Evolutionary conservation across 1,284 basidiomycete species (phyloP), one percentile per base, ranked within the genome.

Genomic region (Agroathelia rolfsii): DNA sequence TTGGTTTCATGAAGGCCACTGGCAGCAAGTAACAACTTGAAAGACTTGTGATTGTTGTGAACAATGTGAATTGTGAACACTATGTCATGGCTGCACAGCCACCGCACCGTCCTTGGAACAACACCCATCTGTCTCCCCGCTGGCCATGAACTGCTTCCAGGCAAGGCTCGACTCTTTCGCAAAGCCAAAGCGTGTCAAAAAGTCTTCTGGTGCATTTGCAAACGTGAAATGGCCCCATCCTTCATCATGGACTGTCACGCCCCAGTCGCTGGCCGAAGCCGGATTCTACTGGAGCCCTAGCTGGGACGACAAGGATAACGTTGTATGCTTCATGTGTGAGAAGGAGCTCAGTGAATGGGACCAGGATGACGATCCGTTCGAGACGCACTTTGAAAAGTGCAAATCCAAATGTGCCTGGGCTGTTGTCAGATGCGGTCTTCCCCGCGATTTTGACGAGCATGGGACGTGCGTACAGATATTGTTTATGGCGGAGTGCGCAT

Each of bases 261-360:
- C 87, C 1, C 55, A 66, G 30, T 61, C 67, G 3, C 71, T 92
- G 16, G 79, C 87, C 2, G 72, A 79, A 40, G 87, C 87, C 3
- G 87, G 87, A 9, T 92, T 90, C 59, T 88, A 72, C 61, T 86
- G 67, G 54, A 63, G 63, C 35, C 82, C 83, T 0, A 70, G 68
- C 43, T 56, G 57, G 40, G 65, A 72, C 8, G 69, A 76, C 39
- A 61, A 59, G 17, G 83, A 86, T 54, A 76, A 69, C 41, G 81
- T 81, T 15, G 65, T 66, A 4, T 92, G 88, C 52, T 88, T 76
- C 49, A 53, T 76, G 32, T 92, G 87, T 55, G 66, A 63, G 28
- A 82, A 87, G 46, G 65, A 77, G 40, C 64, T 92, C 7, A 71
- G 72, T 30, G 82, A 78, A 10, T 92, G 87, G 87, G 78, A 79